Evolutionary conservation across 2,329 filamentous ascomycete species (phyloP).

Genomic region (Diplodia seriata): DNA sequence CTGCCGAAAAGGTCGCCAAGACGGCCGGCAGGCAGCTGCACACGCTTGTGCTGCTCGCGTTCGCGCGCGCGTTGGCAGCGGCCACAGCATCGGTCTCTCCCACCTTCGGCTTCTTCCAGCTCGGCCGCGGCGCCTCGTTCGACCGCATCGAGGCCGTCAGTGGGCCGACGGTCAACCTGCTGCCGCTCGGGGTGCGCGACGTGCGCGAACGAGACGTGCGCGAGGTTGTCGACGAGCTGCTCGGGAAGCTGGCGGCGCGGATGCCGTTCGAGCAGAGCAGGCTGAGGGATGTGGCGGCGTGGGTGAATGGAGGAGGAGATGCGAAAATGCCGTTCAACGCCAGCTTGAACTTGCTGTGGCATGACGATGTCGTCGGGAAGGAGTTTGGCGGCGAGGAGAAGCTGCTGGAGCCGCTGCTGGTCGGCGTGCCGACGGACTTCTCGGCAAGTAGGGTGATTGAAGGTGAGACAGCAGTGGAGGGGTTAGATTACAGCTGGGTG

Average conservation of each 20-base stretch:
- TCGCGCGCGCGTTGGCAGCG: constrained; percentile 40
- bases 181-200: constrained; percentile 39
- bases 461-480: constrained; percentile 27
- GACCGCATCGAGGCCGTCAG: constrained; percentile 39
- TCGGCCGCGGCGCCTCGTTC: constrained; percentile 42
- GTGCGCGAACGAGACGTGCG: constrained; percentile 5
- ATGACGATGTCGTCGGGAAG: constrained; percentile 33
- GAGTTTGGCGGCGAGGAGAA: constrained; percentile 16
- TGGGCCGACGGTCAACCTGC: constrained; percentile 45
- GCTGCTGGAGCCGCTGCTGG: constrained; percentile 12
- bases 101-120: constrained; percentile 44
- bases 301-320: constrained; percentile 21
- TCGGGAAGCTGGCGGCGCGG: constrained; percentile 38
- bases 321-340: constrained; percentile 40
- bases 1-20: constrained; percentile 37
- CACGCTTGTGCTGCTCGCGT: constrained; percentile 42
- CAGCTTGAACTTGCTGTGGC: constrained; percentile 46
- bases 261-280: constrained; percentile 43
- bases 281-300: constrained; percentile 39
- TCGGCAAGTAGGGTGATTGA: constrained; percentile 5
- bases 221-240: constrained; percentile 33
- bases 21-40: constrained; percentile 39
- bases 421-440: constrained; percentile 32
- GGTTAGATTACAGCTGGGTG: constrained; percentile 14
- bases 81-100: constrained; percentile 37